Percentiles rank a stretch among this genome's conserved stretches.
These are phyloP conservation scores for Cutaneotrichosporon sp. DNA, from an alignment of 1,284 basidiomycete genomes.

Conservation along the genomic window DNA sequence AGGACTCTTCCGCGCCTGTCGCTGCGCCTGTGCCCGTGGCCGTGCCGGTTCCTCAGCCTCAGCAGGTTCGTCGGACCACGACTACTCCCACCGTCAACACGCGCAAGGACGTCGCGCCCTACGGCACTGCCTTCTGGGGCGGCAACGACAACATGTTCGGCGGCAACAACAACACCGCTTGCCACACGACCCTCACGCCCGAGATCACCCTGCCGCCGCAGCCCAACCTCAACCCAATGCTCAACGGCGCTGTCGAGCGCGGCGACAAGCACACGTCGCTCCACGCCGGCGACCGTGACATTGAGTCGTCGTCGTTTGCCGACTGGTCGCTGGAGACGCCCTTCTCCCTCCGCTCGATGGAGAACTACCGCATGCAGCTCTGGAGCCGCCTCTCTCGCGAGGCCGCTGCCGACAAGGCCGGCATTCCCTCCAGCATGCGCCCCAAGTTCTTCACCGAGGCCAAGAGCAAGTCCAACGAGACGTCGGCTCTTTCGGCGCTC, in stretches of 20 bases:
- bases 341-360: constrained; percentile 78
- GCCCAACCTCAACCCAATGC: constrained; percentile 76
- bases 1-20: neutral
- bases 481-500: constrained; percentile 16
- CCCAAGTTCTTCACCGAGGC: constrained; percentile 52
- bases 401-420: constrained; percentile 47
- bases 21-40: neutral
- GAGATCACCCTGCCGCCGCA: constrained; percentile 55
- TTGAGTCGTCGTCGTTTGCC: constrained; percentile 65
- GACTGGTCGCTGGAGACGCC: constrained; percentile 66
- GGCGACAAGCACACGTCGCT: constrained; percentile 26
- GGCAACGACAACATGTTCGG: constrained; percentile 52
- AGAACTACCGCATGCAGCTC: constrained; percentile 80
- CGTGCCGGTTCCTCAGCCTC: constrained; percentile 4
- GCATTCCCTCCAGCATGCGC: constrained; percentile 40
- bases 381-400: constrained; percentile 75
- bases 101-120: constrained; percentile 68
- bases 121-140: constrained; percentile 68
- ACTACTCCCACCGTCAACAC: constrained; percentile 64
- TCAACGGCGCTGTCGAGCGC: constrained; percentile 56
- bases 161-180: constrained; percentile 73
- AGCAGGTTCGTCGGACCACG: constrained; percentile 25
- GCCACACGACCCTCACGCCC: constrained; percentile 80
- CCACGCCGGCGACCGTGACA: constrained; percentile 46
- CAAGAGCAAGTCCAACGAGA: constrained; percentile 8